Evolutionary conservation across 768 basidiomycete species (phyloP).

Genomic region (Mycena kentingensis): DNA sequence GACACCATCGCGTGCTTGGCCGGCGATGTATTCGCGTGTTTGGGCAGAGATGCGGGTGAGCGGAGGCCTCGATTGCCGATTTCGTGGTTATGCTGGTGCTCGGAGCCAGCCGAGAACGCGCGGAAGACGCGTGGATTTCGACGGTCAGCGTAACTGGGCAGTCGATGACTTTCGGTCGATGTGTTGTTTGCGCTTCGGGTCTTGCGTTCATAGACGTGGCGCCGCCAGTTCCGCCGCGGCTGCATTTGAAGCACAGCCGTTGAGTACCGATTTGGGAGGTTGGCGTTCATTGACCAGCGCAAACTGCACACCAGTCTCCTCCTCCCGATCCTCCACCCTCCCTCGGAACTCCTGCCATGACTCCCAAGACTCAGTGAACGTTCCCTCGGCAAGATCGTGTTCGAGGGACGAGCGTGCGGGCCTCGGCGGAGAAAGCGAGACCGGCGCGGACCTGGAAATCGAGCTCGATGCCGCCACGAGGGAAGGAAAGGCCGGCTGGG

Average conservation of each 20-base stretch:
- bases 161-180: too few species aligned
- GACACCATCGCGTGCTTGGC: too few species aligned
- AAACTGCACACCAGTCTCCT: neutral
- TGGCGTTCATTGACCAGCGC: neutral
- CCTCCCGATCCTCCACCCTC: neutral
- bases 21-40: too few species aligned
- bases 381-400: neutral
- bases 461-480: too few species aligned
- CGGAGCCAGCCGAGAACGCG: too few species aligned
- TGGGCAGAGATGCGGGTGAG: too few species aligned
- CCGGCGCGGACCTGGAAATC: too few species aligned
- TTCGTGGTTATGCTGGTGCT: too few species aligned
- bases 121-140: too few species aligned
- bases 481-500: neutral
- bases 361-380: neutral
- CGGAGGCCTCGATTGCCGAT: too few species aligned
- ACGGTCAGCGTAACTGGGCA: too few species aligned
- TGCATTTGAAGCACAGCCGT: neutral
- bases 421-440: neutral
- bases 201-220: neutral
- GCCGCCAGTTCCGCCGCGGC: neutral
- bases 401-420: neutral
- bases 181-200: neutral
- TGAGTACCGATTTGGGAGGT: neutral
- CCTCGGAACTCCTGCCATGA: neutral